Evolutionary conservation across 805 yeast species (phyloP).

Genomic region (Candida ulmi): DNA sequence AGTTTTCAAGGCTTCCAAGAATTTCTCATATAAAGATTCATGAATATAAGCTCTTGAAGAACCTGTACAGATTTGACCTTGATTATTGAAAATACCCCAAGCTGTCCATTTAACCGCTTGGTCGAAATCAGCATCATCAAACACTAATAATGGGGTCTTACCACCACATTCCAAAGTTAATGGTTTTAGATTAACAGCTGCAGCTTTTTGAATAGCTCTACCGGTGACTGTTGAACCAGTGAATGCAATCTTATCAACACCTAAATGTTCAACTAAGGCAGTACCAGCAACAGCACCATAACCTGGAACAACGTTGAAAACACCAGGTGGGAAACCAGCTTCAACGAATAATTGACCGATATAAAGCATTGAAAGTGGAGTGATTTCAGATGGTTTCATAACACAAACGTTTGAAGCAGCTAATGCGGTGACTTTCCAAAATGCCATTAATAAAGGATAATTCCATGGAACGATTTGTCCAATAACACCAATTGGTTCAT

Average conservation of each 20-base stretch:
- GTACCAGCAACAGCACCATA: constrained; percentile 40
- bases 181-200: constrained; percentile 40
- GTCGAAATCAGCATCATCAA: constrained; percentile 42
- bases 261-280: constrained; percentile 39
- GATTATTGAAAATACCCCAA: constrained; percentile 51
- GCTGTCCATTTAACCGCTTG: constrained; percentile 47
- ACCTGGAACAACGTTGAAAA: constrained; percentile 40
- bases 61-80: constrained; percentile 63
- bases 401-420: constrained; percentile 45
- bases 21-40: constrained; percentile 47
- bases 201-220: constrained; percentile 35
- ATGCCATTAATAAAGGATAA: constrained; percentile 44
- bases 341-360: constrained; percentile 37
- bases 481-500: constrained; percentile 48
- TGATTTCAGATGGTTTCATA: constrained; percentile 44
- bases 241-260: constrained; percentile 46
- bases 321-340: constrained; percentile 47
- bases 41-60: constrained; percentile 56
- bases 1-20: constrained; percentile 33
- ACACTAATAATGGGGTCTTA: constrained; percentile 42
- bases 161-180: constrained; percentile 50
- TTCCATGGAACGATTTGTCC: constrained; percentile 51
- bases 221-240: constrained; percentile 52
- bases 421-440: constrained; percentile 43
- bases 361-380: constrained; percentile 41